Evolutionary conservation across 768 basidiomycete genomes (phyloP).

Genomic region (Serendipita indica): DNA sequence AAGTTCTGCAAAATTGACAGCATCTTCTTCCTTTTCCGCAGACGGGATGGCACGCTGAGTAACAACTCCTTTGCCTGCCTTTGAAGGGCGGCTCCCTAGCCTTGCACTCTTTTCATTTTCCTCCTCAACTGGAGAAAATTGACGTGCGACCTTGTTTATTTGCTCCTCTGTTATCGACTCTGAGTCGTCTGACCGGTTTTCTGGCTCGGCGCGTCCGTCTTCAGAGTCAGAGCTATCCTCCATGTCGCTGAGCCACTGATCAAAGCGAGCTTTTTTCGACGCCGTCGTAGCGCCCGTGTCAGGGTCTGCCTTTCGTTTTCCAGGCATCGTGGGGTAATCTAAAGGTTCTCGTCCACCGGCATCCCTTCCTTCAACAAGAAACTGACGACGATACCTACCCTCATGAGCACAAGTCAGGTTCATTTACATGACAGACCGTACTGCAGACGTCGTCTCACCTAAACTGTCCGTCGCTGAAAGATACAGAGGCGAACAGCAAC

Average conservation of each 20-base stretch:
- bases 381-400: neutral
- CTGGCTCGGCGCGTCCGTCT: neutral
- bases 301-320: neutral
- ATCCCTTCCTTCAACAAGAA: neutral
- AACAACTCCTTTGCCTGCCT: too few species aligned
- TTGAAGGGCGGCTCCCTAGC: too few species aligned
- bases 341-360: neutral
- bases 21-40: neutral
- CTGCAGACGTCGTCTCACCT: neutral
- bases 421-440: neutral
- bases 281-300: neutral
- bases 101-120: too few species aligned
- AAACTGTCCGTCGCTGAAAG: neutral
- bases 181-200: neutral
- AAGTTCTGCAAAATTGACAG: slow-evolving; percentile 22
- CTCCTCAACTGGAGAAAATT: too few species aligned
- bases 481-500: neutral
- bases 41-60: too few species aligned
- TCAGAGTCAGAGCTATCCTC: neutral
- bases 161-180: too few species aligned
- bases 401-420: neutral
- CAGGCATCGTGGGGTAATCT: neutral
- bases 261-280: neutral
- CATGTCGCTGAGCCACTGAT: slow-evolving; percentile 1
- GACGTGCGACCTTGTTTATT: too few species aligned